Evolutionary conservation across 768 basidiomycete genomes (phyloP).

Genomic region (Tricholoma furcatifolium): DNA sequence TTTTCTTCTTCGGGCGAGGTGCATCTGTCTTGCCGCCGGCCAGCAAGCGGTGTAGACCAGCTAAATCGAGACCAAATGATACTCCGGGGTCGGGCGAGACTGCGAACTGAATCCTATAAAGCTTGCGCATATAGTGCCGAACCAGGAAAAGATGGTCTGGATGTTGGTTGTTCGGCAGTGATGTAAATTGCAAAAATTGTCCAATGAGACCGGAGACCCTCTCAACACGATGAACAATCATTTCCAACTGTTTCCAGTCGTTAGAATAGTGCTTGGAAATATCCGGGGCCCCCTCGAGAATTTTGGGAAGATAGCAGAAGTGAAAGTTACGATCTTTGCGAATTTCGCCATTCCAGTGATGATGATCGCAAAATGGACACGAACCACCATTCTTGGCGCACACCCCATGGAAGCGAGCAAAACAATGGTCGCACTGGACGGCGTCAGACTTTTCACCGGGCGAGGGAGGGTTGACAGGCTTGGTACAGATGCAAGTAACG

Average conservation of each 20-base stretch:
- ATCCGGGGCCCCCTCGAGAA: constrained; percentile 72
- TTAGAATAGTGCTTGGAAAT: constrained; percentile 77
- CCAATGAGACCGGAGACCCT: constrained; percentile 73
- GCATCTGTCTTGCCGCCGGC: constrained; percentile 61
- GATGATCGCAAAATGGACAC: constrained; percentile 89
- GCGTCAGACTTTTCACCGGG: constrained; percentile 75
- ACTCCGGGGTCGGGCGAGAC: constrained; percentile 79
- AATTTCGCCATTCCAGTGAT: constrained; percentile 87
- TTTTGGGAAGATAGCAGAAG: constrained; percentile 74
- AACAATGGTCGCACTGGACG: constrained; percentile 89
- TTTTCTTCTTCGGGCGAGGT: constrained; percentile 55
- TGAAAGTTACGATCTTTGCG: constrained; percentile 83
- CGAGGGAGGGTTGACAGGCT: constrained; percentile 77
- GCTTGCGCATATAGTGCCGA: constrained; percentile 87
- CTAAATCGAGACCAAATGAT: constrained; percentile 80
- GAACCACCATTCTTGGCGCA: constrained; percentile 89
- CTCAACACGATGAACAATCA: constrained; percentile 78
- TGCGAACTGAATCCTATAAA: constrained; percentile 88
- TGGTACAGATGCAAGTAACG: constrained; percentile 81
- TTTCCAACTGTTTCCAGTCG: constrained; percentile 77
- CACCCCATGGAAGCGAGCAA: constrained; percentile 80
- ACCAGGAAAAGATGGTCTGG: constrained; percentile 78
- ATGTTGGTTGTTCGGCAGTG: constrained; percentile 69
- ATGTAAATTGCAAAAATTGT: constrained; percentile 75
- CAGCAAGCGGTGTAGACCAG: constrained; percentile 78